Evolutionary conservation across 768 basidiomycete species (phyloP), one percentile per base, ranked within the genome.

Genomic region (Mycena albidolilacea): DNA sequence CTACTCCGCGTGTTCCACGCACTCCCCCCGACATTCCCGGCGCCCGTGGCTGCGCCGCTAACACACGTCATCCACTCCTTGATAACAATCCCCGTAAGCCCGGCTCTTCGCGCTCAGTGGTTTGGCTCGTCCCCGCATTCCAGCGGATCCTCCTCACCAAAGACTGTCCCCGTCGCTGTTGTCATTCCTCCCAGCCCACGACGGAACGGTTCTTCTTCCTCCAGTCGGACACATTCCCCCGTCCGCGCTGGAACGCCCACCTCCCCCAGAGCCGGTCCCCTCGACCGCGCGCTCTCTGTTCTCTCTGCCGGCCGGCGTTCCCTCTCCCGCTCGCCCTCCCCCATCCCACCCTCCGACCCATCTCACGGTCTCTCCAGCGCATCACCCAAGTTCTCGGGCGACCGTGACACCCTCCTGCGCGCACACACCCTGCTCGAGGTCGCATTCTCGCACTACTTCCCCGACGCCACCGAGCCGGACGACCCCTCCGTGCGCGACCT

Each of bases 31-130:
- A 86, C 88, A 7, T 90, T 88, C 64, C 87, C 88, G 11, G 85
- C 85, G 4, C 95, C 95, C 2, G 84, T 97, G 46, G 84, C 90
- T 0, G 82, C 92, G 0, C 95, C 97, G 0, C 82, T 98, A 43
- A 91, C 94, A 0, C 93, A 97, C 72, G 87, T 92, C 65, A 92
- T 97, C 50, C 95, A 98, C 78, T 85, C 90, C 11, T 87, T 98
- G 57, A 94, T 97, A 71, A 89, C 87, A 43, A 89, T 97, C 69
- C 97, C 97, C 54, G 85, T 95, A 66, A 82, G 85, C 44, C 81
- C 90, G 14, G 80, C 86, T 59, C 85, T 92, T 65, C 89, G 86
- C 63, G 75, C 84, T 41, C 78, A 88, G 52, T 95, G 95, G 95
- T 90, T 95, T 71, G 90, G 86, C 57, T 78, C 74, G 78, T 81